A percentile compares a stretch with the other conserved stretches of the same genome.
Evolutionary conservation across 2,329 filamentous ascomycete genomes (phyloP).

Genomic region (Fusarium musae): DNA sequence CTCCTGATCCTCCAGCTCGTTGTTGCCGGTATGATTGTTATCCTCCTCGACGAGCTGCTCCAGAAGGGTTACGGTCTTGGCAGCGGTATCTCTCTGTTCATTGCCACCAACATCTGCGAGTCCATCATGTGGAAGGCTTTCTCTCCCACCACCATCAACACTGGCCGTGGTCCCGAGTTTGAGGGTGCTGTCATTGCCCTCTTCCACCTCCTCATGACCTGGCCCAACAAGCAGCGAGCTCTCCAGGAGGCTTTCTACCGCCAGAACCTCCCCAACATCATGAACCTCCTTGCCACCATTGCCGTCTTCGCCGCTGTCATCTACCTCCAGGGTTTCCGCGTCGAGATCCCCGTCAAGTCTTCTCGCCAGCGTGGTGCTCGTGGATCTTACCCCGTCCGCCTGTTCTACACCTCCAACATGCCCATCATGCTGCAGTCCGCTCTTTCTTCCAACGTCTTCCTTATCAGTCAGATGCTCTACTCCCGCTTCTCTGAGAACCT

Average conservation of each 20-base stretch:
- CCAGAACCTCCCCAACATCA: constrained; percentile 99
- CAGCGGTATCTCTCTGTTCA: constrained; percentile 99
- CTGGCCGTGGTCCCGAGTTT: constrained; percentile 97
- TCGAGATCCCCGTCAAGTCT: constrained; percentile 99
- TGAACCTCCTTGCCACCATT: constrained; percentile 95
- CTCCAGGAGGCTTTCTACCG: constrained; percentile 99
- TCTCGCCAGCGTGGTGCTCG: constrained; percentile 98
- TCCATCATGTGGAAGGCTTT: constrained; percentile 99
- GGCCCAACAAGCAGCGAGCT: constrained; percentile 99
- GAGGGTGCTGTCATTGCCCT: constrained; percentile 98
- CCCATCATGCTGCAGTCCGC: constrained; percentile 99
- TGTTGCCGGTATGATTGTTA: constrained; percentile 97
- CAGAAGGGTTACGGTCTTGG: constrained; percentile 99
- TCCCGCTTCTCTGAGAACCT: constrained; percentile 99
- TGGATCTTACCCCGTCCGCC: constrained; percentile 96
- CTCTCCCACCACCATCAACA: constrained; percentile 99
- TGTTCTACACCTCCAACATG: constrained; percentile 99
- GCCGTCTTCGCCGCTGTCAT: constrained; percentile 96
- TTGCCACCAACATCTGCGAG: constrained; percentile 99
- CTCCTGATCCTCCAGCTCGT: constrained; percentile 98
- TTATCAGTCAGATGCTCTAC: constrained; percentile 99
- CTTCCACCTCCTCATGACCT: constrained; percentile 97
- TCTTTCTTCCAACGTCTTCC: constrained; percentile 98
- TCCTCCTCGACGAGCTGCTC: constrained; percentile 97
- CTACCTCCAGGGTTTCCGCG: constrained; percentile 99